Evolutionary conservation across 2,329 filamentous ascomycete genomes (phyloP).

Genomic region (Colletotrichum godetiae): DNA sequence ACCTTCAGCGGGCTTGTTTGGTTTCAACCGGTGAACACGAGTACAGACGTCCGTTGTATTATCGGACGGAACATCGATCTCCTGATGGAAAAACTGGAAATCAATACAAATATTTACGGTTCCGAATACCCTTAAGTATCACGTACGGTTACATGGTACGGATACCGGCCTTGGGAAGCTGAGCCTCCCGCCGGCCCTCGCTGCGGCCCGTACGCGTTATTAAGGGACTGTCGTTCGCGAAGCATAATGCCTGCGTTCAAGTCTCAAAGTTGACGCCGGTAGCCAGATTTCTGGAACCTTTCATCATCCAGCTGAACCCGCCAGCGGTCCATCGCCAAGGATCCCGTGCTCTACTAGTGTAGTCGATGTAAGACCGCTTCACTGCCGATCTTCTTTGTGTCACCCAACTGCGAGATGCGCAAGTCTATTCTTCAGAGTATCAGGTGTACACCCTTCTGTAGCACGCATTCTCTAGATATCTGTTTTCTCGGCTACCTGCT

Average conservation of each 20-base stretch:
- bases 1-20: background rate
- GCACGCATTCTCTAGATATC: background rate
- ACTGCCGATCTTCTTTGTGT: constrained; percentile 1
- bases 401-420: background rate
- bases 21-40: constrained; percentile 12
- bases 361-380: background rate
- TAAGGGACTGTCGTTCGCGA: background rate
- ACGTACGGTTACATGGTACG: background rate
- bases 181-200: background rate
- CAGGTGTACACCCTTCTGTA: background rate
- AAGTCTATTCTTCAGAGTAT: background rate
- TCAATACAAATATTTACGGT: background rate
- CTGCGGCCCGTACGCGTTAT: constrained; percentile 13
- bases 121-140: background rate
- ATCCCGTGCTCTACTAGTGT: background rate
- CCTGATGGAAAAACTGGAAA: background rate
- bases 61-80: background rate
- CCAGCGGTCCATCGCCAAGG: background rate
- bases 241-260: constrained; percentile 16
- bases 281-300: constrained; percentile 8
- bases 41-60: background rate
- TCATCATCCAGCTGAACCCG: background rate
- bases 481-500: background rate
- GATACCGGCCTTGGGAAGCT: background rate
- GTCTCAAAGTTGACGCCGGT: background rate